Evolutionary conservation across 768 basidiomycete genomes (phyloP).

Genomic region (Russula vinacea): DNA sequence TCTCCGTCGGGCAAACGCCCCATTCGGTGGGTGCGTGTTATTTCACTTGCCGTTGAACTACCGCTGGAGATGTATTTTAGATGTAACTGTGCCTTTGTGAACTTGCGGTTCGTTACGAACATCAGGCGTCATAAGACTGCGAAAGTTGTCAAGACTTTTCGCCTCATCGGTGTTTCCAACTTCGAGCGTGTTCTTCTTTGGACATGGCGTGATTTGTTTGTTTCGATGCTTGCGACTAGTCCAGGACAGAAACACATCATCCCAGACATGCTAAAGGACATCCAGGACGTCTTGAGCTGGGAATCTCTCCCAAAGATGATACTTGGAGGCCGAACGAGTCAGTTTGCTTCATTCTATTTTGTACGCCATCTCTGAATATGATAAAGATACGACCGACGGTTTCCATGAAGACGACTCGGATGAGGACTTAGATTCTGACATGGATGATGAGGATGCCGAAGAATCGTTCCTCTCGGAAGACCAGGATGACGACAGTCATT

Average conservation of each 20-base stretch:
- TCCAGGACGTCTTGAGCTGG: conserved; percentile 52
- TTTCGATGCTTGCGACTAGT: conserved; percentile 49
- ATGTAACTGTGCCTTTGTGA: conserved; percentile 53
- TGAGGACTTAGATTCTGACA: conserved; percentile 4
- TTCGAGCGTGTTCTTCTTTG: conserved; percentile 51
- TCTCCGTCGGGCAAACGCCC: conserved; percentile 43
- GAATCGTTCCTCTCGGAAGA: not conserved
- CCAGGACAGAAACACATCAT: conserved; percentile 37
- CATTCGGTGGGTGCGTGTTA: conserved; percentile 39
- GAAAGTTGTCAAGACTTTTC: conserved; percentile 48
- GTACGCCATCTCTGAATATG: conserved; percentile 21
- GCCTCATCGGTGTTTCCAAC: conserved; percentile 46
- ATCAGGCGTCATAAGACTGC: conserved; percentile 45
- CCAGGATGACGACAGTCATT: not conserved
- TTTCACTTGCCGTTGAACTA: conserved; percentile 7
- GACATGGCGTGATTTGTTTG: conserved; percentile 69
- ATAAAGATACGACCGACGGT: not conserved
- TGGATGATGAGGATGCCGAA: conserved; percentile 1
- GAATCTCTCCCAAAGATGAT: conserved; percentile 49
- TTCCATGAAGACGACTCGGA: not conserved
- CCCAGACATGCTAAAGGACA: conserved; percentile 57
- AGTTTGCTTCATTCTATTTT: conserved; percentile 28
- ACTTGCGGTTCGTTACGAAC: conserved; percentile 45
- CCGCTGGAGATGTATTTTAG: conserved; percentile 36
- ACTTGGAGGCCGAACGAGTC: conserved; percentile 50